Conservation (phyloP, 306 rosid genomes). For the Begonia fuchsioides region DNA sequence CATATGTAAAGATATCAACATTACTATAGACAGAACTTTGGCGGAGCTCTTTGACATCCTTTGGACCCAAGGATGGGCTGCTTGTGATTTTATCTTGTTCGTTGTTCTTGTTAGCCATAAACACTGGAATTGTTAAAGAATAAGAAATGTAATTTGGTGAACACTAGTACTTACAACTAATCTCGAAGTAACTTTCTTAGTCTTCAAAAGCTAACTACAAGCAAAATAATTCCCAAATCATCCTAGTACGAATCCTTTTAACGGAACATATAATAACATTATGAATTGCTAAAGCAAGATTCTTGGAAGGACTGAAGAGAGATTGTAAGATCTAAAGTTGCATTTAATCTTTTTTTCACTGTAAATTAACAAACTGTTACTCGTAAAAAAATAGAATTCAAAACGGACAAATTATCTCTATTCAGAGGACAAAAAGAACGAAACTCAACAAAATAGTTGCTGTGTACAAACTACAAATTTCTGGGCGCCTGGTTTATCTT, state of each 20-base stretch:
- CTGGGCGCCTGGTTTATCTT: background rate
- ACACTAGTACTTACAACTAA: background rate
- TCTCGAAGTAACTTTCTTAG: background rate
- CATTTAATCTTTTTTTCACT: too few relatives aligned
- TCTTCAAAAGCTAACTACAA: background rate
- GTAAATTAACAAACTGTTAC: background rate
- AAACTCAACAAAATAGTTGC: too few relatives aligned
- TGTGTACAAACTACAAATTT: background rate
- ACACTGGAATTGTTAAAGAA: conserved; percentile 13
- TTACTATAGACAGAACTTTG: conserved; percentile 42
- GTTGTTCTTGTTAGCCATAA: conserved; percentile 17
- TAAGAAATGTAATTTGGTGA: too few relatives aligned
- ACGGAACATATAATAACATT: background rate
- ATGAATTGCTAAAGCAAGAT: background rate
- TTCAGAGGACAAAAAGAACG: too few relatives aligned
- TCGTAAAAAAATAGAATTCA: background rate
- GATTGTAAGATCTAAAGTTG: background rate
- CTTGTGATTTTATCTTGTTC: conserved; percentile 5
- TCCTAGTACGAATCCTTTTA: background rate
- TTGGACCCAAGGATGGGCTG: conserved; percentile 25
- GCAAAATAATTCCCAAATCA: background rate
- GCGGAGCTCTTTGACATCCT: conserved; percentile 64
- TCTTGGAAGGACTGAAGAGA: background rate
- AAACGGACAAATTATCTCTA: too few relatives aligned
- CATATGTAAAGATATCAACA: conserved; percentile 52